phyloP scores from a whole-genome alignment of 2,329 filamentous ascomycete species.

The Verticillium isaacii region DNA sequence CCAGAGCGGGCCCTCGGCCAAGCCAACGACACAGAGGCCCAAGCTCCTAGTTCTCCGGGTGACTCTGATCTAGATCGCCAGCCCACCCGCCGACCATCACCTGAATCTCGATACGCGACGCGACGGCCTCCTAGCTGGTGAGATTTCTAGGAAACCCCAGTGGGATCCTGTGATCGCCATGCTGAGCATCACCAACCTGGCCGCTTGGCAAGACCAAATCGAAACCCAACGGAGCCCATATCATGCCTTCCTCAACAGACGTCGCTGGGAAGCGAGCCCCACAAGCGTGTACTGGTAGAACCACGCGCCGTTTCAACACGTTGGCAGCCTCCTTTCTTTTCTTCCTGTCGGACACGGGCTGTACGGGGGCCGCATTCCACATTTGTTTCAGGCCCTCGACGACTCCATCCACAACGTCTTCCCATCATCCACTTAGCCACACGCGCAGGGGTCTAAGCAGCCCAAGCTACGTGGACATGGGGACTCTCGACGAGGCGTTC shows the following conservation, averaged over 20 bases:
- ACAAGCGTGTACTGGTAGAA: background rate
- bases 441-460: background rate
- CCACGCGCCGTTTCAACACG: conserved; percentile 1
- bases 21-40: background rate
- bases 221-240: background rate
- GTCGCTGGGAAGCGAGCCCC: background rate
- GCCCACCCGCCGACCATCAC: background rate
- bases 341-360: background rate
- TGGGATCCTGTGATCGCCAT: background rate
- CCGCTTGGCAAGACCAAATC: background rate
- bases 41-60: background rate
- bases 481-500: background rate
- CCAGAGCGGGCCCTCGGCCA: background rate
- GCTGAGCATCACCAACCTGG: background rate
- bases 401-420: background rate
- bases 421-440: background rate
- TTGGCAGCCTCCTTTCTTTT: background rate
- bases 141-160: background rate
- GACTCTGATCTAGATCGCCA: background rate
- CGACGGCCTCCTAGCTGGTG: background rate
- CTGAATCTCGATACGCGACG: background rate
- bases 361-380: background rate
- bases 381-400: background rate
- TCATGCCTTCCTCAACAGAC: background rate
- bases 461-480: background rate